Conservation (phyloP, 2,329 filamentous ascomycete species). For the Ophiosphaerella herpotricha region DNA sequence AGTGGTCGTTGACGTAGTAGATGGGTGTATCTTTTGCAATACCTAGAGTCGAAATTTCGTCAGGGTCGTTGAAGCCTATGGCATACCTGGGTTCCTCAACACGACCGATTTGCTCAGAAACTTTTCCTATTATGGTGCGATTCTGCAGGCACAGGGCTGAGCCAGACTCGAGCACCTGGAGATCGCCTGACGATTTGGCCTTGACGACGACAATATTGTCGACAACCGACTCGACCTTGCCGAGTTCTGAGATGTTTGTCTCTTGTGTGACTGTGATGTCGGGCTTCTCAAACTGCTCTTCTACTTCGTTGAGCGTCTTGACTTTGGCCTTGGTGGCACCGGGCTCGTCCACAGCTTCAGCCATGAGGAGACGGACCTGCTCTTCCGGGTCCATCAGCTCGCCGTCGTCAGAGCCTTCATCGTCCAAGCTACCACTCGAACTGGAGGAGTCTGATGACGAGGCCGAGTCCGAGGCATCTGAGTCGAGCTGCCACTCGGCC, state of each 20-base stretch:
- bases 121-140: constrained; percentile 75
- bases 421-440: constrained; percentile 56
- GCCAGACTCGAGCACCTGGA: constrained; percentile 81
- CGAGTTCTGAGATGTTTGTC: constrained; percentile 77
- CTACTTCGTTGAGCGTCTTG: constrained; percentile 81
- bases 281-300: constrained; percentile 63
- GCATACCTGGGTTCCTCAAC: constrained; percentile 87
- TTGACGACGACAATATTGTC: constrained; percentile 79
- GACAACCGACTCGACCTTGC: constrained; percentile 75
- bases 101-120: constrained; percentile 85
- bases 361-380: constrained; percentile 84
- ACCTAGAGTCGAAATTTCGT: constrained; percentile 69
- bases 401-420: constrained; percentile 66
- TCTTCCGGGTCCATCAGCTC: constrained; percentile 78
- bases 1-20: constrained; percentile 79
- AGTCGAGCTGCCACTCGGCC: constrained; percentile 80
- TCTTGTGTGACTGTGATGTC: constrained; percentile 76
- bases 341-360: constrained; percentile 78
- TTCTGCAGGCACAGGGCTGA: constrained; percentile 81
- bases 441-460: constrained; percentile 50
- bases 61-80: constrained; percentile 71
- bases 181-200: constrained; percentile 77
- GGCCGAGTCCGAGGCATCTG: constrained; percentile 64
- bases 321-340: constrained; percentile 67
- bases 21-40: constrained; percentile 72